Percentiles rank a stretch among this genome's conserved stretches.
Evolutionary conservation across 2,329 filamentous ascomycete genomes (phyloP).

Genomic region (Beauveria medogensis): DNA sequence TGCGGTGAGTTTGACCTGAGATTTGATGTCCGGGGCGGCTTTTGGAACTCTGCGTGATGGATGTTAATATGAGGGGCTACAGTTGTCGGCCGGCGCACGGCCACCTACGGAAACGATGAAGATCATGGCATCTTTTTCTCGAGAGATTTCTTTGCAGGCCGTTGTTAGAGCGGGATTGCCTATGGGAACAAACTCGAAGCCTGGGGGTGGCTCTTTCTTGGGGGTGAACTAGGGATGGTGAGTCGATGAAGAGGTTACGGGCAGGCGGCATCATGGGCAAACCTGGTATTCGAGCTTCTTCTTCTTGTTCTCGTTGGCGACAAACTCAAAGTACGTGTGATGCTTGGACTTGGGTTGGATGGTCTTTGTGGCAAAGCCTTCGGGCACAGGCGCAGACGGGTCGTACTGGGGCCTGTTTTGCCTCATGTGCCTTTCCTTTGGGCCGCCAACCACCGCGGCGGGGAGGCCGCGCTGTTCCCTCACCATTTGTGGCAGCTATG

Average conservation of each 20-base stretch:
- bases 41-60: slow-evolving; percentile 21
- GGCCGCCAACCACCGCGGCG: slow-evolving; percentile 22
- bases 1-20: slow-evolving; percentile 47
- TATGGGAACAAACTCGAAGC: slow-evolving; percentile 54
- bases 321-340: slow-evolving; percentile 55
- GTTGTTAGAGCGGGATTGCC: slow-evolving; percentile 54
- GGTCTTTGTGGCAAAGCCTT: slow-evolving; percentile 30
- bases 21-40: slow-evolving; percentile 29
- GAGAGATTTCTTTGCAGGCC: slow-evolving; percentile 56
- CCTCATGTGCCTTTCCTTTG: slow-evolving; percentile 29
- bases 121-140: slow-evolving; percentile 53
- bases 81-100: slow-evolving; percentile 16
- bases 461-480: slow-evolving; percentile 27
- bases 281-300: slow-evolving; percentile 57
- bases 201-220: slow-evolving; percentile 44
- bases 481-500: slow-evolving; percentile 24
- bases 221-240: slow-evolving; percentile 41
- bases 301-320: slow-evolving; percentile 57
- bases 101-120: slow-evolving; percentile 48
- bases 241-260: neutral
- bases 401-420: slow-evolving; percentile 25
- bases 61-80: slow-evolving; percentile 9
- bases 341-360: slow-evolving; percentile 43
- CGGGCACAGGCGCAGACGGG: slow-evolving; percentile 25
- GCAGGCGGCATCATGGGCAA: slow-evolving; percentile 7